Base-by-base conservation (phyloP, 176 grass and related monocot genomes). In the Elymus sibiricus region DNA sequence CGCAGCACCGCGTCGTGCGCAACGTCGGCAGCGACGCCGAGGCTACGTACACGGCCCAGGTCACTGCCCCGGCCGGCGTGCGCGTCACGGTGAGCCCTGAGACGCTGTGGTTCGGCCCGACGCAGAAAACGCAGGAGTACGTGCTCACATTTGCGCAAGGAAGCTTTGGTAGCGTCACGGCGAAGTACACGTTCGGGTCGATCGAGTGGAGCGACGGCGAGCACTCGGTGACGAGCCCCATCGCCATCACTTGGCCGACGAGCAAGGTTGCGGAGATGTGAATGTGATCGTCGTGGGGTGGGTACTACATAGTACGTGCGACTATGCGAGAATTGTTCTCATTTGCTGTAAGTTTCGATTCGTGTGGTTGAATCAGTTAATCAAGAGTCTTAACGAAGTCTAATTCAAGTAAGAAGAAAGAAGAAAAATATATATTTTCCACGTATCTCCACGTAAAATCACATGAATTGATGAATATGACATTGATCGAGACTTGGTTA, bases 131-230 rank as follows among this genome's bases (percentile, higher is more conserved):
- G 19, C 79, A 56, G 31, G 19, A 55, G 8, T 91, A 88, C 40
- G 11, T 28, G 35, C 42, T 85, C 61, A 85, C 82, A 17, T 32
- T 87, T 66, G 40, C 22, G 9, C 71, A 29, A 4, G 5, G 2
- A 3, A 27, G 14, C 70, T 0, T 3, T 7, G n/a, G 40, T 3
- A 46, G 24, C 3, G 81, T 31, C 5, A 55, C 47, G 0, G 81
- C 15, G 3, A 51, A 67, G 27, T 74, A 81, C 56, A 67, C 70
- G 29, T 89, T 64, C 51, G 91, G 91, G 13, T 92, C 76, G 4
- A 72, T 92, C 70, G 27, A 43, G 24, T 92, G 91, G 91, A 87
- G 39, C 14, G 87, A 92, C 29, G 91, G 84, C 5, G 70, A 74
- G 28, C 87, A 92, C 65, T 27, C 28, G 0, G 89, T 86, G 79